Evolutionary conservation across 139 green algal genomes (phyloP).

Genomic region (Bryopsis sp.): DNA sequence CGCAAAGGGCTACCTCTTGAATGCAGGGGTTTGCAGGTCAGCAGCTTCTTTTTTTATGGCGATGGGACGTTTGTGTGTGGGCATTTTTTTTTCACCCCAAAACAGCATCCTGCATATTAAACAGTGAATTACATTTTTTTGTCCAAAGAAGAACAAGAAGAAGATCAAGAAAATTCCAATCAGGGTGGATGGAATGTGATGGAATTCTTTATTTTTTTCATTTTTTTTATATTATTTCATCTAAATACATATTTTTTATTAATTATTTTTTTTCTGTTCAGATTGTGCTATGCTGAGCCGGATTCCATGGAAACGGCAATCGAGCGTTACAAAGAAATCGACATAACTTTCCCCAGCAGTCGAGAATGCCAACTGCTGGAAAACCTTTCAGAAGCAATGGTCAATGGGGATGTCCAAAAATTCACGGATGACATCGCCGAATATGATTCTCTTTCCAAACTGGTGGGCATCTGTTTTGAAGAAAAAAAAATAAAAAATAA

Average conservation of each 20-base stretch:
- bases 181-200: too few species aligned
- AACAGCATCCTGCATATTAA: too few species aligned
- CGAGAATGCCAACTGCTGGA: conserved; percentile 38
- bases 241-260: too few species aligned
- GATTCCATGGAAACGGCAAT: conserved; percentile 17
- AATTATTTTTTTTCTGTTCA: too few species aligned
- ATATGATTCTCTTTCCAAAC: conserved; percentile 17
- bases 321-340: conserved; percentile 59
- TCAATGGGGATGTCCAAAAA: not conserved
- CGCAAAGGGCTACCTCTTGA: conserved; percentile 86
- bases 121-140: too few species aligned
- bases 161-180: too few species aligned
- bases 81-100: too few species aligned
- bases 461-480: conserved; percentile 2
- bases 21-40: conserved; percentile 84
- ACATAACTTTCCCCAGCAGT: conserved; percentile 41
- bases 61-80: too few species aligned
- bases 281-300: conserved; percentile 4
- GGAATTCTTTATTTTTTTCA: too few species aligned
- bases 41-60: too few species aligned
- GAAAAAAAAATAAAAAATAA: not conserved
- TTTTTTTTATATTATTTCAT: too few species aligned
- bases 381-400: not conserved
- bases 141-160: too few species aligned
- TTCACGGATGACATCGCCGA: conserved; percentile 11